A percentile compares a stretch with the other conserved stretches of the same genome.
phyloP scores from a whole-genome alignment of 306 rosid species.

The Trifolium dubium region DNA sequence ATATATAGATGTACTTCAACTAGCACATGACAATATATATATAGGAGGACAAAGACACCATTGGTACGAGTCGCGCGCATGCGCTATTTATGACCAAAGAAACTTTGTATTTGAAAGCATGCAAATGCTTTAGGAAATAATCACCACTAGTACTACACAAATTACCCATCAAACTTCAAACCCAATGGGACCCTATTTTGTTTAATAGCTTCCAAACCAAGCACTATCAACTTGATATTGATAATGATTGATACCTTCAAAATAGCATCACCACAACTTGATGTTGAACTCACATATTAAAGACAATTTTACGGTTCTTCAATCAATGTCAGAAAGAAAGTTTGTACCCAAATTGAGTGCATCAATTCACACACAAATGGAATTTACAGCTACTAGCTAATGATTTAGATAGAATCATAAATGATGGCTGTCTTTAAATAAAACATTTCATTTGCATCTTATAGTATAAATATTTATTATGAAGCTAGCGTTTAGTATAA shows the following conservation, averaged over 20 bases:
- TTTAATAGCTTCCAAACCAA: constrained; percentile 33
- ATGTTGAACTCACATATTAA: constrained; percentile 17
- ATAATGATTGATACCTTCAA: constrained; percentile 23
- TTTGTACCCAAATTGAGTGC: constrained; percentile 3
- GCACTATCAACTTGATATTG: constrained; percentile 30
- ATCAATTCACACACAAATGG: neutral
- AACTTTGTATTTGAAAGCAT: neutral
- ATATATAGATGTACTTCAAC: no score
- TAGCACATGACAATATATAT: no score
- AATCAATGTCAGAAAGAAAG: constrained; percentile 7
- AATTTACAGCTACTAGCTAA: neutral
- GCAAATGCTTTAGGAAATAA: constrained; percentile 5
- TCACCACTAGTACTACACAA: constrained; percentile 21
- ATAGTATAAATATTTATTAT: no score
- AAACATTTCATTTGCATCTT: no score
- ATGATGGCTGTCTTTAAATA: no score
- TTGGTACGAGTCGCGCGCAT: no score
- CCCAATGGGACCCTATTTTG: constrained; percentile 24
- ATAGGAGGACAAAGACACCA: no score
- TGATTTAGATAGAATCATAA: neutral
- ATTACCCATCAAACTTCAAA: no score
- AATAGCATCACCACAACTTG: constrained; percentile 23
- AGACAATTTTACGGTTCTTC: constrained; percentile 11
- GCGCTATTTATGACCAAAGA: no score
- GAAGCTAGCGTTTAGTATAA: no score